Evolutionary conservation across 2,329 filamentous ascomycete genomes (phyloP).

Genomic region (Incumbomyces lentus): DNA sequence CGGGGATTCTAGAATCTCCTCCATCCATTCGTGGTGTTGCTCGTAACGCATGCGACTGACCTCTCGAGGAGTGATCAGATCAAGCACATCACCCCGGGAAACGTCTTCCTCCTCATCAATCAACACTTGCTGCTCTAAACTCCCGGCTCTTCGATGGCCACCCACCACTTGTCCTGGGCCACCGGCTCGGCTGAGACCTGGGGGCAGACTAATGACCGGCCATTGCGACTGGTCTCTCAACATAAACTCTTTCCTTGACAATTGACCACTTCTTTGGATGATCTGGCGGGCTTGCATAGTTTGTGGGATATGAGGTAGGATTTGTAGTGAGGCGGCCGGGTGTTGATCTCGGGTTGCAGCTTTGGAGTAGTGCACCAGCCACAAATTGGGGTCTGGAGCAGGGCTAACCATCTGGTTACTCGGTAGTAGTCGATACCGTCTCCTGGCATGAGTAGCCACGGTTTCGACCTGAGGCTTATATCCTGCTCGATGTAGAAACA

Average conservation of each 20-base stretch:
- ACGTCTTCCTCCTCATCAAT: constrained; percentile 87
- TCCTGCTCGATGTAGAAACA: constrained; percentile 71
- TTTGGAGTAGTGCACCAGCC: constrained; percentile 82
- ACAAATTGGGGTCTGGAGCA: constrained; percentile 68
- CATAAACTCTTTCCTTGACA: constrained; percentile 89
- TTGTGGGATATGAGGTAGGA: constrained; percentile 32
- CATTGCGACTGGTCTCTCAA: constrained; percentile 79
- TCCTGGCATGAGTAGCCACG: constrained; percentile 64
- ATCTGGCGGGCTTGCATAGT: constrained; percentile 41
- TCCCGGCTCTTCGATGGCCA: constrained; percentile 33
- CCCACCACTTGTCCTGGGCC: constrained; percentile 13
- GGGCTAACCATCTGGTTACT: constrained; percentile 59
- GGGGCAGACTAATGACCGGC: constrained; percentile 68
- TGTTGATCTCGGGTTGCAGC: constrained; percentile 64
- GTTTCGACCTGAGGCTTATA: constrained; percentile 65
- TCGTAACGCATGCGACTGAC: constrained; percentile 78
- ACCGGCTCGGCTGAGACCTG: constrained; percentile 15
- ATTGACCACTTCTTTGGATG: constrained; percentile 65
- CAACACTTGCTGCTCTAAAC: constrained; percentile 35
- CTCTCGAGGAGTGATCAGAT: constrained; percentile 78
- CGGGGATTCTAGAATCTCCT: constrained; percentile 85
- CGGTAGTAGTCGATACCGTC: constrained; percentile 75
- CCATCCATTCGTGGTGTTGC: constrained; percentile 98
- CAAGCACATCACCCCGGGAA: constrained; percentile 76
- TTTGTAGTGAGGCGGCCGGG: constrained; percentile 49